Base-by-base conservation (phyloP, 2,329 filamentous ascomycete species). In the Teratosphaeria pseudoeucalypti region DNA sequence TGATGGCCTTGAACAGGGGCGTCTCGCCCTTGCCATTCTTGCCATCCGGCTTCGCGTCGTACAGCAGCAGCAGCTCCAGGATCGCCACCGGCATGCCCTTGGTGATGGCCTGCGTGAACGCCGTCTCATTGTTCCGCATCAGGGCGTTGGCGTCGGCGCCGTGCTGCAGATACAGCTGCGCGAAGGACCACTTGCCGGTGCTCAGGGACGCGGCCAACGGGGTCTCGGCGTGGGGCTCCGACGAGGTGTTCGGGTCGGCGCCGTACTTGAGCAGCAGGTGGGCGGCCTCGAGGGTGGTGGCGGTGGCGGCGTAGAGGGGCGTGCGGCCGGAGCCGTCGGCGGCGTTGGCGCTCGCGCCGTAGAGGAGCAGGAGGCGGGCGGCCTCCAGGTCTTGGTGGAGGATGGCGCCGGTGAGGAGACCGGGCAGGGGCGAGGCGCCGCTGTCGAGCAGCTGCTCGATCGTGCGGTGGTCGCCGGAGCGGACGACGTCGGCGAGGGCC, bases 11-110 rank as follows among this genome's bases (percentile, higher is more conserved):
- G 68, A 86, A 86, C 1, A 88, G 76, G 0, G 85, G 79, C 0
- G 83, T 85, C 64, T 84, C 82, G 32, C 85, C 86, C 60, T 84
- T 79, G 26, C 75, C 74, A 68, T 81, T 85, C 76, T 88, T 82
- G 27, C 70, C 68, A 65, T 88, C 82, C 23, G 82, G 75, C 61
- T 85, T 77, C 0, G 80, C 78, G 6, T 82, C 84, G 63, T 85
- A 84, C 10, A 79, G 78, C 3, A 88, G 77, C 61, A 88, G 74
- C 29, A 85, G 72, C 56, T 86, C 82, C 26, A 85, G 74, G 39
- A 86, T 73, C 58, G 75, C 76, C 60, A 76, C 76, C 0, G 82
- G 79, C 0, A 79, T 79, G 62, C 78, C 82, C 71, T 82, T 83
- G 68, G 79, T 81, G 73, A 87, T 86, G 26, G 82, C 75, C 32